Evolutionary conservation across 208 protist species (phyloP).

Genomic region (Endotrypanum monterogeii): DNA sequence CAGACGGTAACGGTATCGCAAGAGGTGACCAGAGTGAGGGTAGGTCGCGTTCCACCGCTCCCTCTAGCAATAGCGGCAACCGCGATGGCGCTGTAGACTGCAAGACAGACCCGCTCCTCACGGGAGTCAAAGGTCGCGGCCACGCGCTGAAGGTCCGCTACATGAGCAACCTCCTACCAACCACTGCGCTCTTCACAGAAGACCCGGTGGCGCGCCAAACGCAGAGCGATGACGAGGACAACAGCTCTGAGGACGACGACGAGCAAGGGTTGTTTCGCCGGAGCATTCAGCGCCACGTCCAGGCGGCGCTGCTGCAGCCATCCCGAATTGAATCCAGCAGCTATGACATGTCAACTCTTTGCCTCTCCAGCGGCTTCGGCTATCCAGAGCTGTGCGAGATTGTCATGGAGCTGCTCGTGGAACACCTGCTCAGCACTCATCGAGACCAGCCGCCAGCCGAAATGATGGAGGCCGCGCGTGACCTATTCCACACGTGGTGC

Average conservation of each 20-base stretch:
- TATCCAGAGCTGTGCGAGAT: slow-evolving; percentile 70
- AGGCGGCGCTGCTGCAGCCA: slow-evolving; percentile 47
- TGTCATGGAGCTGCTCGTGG: slow-evolving; percentile 76
- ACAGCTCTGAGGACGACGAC: slow-evolving; percentile 46
- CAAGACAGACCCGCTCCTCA: slow-evolving; percentile 32
- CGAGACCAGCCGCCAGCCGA: slow-evolving; percentile 25
- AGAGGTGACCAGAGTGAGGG: not conserved
- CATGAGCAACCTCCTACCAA: slow-evolving; percentile 42
- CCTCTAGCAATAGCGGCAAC: slow-evolving; percentile 21
- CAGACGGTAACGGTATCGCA: not conserved
- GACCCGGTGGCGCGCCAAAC: slow-evolving; percentile 44
- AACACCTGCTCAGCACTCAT: slow-evolving; percentile 44
- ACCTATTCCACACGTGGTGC: slow-evolving; percentile 74
- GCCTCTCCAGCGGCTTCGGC: slow-evolving; percentile 46
- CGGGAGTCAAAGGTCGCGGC: slow-evolving; percentile 43
- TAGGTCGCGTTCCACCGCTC: slow-evolving; percentile 3
- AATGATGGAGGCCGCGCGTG: slow-evolving; percentile 27
- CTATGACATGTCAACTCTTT: slow-evolving; percentile 67
- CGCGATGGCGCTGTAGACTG: not conserved
- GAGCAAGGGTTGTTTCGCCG: slow-evolving; percentile 40
- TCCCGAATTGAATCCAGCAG: slow-evolving; percentile 46
- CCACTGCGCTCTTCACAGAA: slow-evolving; percentile 59
- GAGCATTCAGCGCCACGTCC: slow-evolving; percentile 41
- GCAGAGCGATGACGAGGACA: slow-evolving; percentile 33
- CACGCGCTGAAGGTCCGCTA: slow-evolving; percentile 31